Base-by-base conservation (phyloP, 2,329 filamentous ascomycete species). In the Neonectria sp. region DNA sequence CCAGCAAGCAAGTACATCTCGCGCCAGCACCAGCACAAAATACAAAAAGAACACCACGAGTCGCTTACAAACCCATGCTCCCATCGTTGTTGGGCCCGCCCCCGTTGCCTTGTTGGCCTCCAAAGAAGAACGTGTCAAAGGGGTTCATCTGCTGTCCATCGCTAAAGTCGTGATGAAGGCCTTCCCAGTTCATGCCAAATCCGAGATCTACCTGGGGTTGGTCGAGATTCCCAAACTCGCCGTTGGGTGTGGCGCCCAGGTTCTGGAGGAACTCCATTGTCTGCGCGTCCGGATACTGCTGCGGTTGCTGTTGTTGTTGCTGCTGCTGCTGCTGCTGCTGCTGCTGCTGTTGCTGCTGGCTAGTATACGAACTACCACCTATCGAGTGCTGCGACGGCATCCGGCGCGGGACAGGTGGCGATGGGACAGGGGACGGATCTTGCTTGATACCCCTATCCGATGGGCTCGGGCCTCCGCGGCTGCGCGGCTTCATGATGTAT, bases 71-170 rank as follows among this genome's bases (percentile, higher is more conserved):
- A 13, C 77, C 78, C 33, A 74, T 75, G 6, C 78, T 76, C 17
- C 69, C 68, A 1, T 70, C 68, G 48, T 74, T 72, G 55, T 68
- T 71, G 3, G 68, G 61, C 24, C 71, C 71, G 31, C 48, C 59
- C 9, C 74, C 72, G 27, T 70, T 73, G 12, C 74, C 74, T 59
- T 79, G 78, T 70, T 86, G 86, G 1, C 86, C 87, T 1, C 91
- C 90, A 77, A 93, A 92, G 82, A 92, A 93, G 77, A 93, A 93
- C 0, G 90, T 89, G 75, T 93, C 91, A 79, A 94, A 93, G 0
- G 91, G 86, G 65, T 93, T 88, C 75, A 92, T 85, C 75, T 90
- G 86, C 76, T 88, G 84, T 57, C 85, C 85, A 53, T 90, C 87
- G 65, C 84, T 84, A 65, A 86, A 91, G 73, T 92, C 91, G 71